Conservation (phyloP, 768 basidiomycete species). For the Filobasidium floriforme region DNA sequence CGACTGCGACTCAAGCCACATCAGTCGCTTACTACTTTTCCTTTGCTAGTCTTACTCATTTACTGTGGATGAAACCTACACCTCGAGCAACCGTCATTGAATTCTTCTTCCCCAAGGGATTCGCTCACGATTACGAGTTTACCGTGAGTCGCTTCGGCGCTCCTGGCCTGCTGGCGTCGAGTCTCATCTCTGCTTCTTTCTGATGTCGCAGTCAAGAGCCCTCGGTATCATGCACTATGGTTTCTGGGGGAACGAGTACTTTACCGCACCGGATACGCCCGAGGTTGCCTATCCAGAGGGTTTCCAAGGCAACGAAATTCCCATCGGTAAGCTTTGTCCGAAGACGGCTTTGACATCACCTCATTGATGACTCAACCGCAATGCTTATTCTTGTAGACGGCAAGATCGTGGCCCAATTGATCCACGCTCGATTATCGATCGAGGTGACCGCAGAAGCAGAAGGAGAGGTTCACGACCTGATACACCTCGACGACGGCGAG, state of each 20-base stretch:
- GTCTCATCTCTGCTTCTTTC: background rate
- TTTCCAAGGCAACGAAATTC: slow-evolving; percentile 87
- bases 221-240: slow-evolving; percentile 73
- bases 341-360: background rate
- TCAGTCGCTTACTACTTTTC: background rate
- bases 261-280: slow-evolving; percentile 68
- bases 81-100: slow-evolving; percentile 74
- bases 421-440: slow-evolving; percentile 22
- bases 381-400: slow-evolving; percentile 13
- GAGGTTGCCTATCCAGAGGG: slow-evolving; percentile 67
- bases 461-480: slow-evolving; percentile 4
- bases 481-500: background rate
- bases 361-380: background rate
- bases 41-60: slow-evolving; percentile 57
- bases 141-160: slow-evolving; percentile 46
- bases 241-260: slow-evolving; percentile 67
- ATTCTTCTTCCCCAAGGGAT: slow-evolving; percentile 71
- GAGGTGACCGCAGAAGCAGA: slow-evolving; percentile 17
- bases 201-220: slow-evolving; percentile 51
- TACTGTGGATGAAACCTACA: slow-evolving; percentile 74
- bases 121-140: slow-evolving; percentile 82
- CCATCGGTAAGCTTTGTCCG: slow-evolving; percentile 55
- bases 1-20: too few relatives aligned
- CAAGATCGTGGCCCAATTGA: slow-evolving; percentile 22
- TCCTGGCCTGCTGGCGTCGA: background rate